These are phyloP conservation scores for Amoebophrya sp. DNA, from an alignment of 169 alveolate genomes.

Conservation along the genomic window DNA sequence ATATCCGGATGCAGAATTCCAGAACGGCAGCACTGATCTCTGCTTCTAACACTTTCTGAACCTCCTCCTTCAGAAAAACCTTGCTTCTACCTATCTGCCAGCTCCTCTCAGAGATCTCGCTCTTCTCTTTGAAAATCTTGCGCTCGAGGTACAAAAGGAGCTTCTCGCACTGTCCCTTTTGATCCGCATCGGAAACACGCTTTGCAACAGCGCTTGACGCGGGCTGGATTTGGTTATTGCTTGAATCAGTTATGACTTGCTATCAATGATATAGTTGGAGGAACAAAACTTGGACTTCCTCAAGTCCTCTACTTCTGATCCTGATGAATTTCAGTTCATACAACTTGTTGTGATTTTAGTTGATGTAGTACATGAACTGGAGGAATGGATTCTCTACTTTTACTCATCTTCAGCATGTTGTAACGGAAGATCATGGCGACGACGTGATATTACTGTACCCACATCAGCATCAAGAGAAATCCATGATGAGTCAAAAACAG, in stretches of 20 bases:
- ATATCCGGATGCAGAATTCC: not conserved
- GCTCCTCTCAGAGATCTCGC: not conserved
- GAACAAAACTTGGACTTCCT: not conserved
- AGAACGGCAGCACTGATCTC: not conserved
- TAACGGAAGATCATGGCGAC: no score
- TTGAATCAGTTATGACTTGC: not conserved
- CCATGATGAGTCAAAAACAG: no score
- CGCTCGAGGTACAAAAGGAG: not conserved
- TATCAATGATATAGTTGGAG: not conserved
- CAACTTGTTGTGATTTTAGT: no score
- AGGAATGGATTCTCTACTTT: not conserved
- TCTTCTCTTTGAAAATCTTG: not conserved
- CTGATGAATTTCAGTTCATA: no score
- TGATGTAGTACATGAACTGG: not conserved
- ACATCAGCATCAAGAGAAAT: no score
- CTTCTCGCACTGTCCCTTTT: not conserved
- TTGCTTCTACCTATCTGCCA: slow-evolving; percentile 51
- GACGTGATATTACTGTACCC: no score
- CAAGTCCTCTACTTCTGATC: no score
- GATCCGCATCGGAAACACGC: not conserved
- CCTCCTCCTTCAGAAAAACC: slow-evolving; percentile 46
- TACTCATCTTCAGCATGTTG: not conserved
- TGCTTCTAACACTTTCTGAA: slow-evolving; percentile 39
- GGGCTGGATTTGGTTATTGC: no score
- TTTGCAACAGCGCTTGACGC: not conserved